Percentiles rank a stretch among this genome's conserved stretches.
These are phyloP conservation scores for Hypoxylon crocopeplum DNA, from an alignment of 495 filamentous ascomycete species.

Conservation along the genomic window DNA sequence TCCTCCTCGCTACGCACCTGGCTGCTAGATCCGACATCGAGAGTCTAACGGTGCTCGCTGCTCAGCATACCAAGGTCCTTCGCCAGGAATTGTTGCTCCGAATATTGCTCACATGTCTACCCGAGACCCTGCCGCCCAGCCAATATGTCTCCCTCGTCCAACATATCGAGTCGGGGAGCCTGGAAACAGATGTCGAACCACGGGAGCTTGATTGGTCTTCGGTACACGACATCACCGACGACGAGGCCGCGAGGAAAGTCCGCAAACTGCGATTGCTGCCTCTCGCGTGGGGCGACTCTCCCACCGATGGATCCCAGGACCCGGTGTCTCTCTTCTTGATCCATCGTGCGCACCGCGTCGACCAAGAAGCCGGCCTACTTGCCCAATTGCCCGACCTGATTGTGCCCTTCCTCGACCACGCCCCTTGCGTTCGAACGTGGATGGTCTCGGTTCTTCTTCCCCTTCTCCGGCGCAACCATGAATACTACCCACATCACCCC, in stretches of 20 bases:
- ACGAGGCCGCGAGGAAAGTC: conserved; percentile 71
- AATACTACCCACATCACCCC: conserved; percentile 74
- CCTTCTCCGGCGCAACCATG: conserved; percentile 79
- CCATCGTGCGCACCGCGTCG: conserved; percentile 76
- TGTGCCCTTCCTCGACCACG: conserved; percentile 74
- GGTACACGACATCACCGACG: conserved; percentile 67
- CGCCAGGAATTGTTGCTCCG: conserved; percentile 73
- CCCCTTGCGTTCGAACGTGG: conserved; percentile 72
- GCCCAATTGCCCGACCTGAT: conserved; percentile 74
- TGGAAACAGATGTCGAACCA: conserved; percentile 36
- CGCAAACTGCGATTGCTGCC: conserved; percentile 73
- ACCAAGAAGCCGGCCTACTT: conserved; percentile 78
- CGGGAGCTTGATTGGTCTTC: conserved; percentile 62
- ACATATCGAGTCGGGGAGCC: conserved; percentile 56
- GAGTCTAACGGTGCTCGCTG: conserved; percentile 66
- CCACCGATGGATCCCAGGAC: conserved; percentile 58
- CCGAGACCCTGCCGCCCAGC: conserved; percentile 73
- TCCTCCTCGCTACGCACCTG: conserved; percentile 69
- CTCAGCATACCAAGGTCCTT: conserved; percentile 62
- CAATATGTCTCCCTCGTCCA: conserved; percentile 68
- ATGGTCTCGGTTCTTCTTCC: conserved; percentile 81
- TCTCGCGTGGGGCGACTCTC: conserved; percentile 57
- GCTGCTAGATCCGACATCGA: conserved; percentile 64
- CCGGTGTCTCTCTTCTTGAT: conserved; percentile 73
- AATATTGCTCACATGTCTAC: conserved; percentile 84